Base-by-base conservation (phyloP, 2,329 filamentous ascomycete species). In the Fusarium musae region DNA sequence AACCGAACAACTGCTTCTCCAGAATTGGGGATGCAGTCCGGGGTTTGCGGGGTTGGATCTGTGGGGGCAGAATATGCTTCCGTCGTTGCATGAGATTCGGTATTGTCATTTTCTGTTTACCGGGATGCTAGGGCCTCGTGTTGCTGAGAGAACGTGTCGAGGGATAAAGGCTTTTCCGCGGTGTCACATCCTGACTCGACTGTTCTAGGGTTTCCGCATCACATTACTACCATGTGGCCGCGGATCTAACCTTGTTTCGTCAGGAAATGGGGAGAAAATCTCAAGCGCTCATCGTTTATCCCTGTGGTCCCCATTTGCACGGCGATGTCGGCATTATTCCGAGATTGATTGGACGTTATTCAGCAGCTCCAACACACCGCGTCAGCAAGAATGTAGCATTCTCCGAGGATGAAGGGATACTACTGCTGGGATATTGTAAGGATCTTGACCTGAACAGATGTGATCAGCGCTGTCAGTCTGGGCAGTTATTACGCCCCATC, bases 51-150 rank as follows among this genome's bases (percentile, higher is more conserved):
- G 76, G 76, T 63, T 63, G 62, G 42, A 70, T 74, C 46, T 78
- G 76, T 69, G 76, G 76, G 76, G 76, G 76, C 77, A 75, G 76
- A 78, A 78, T 61, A 74, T 54, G 68, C 64, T 75, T 78, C 76
- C 76, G 75, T 64, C 65, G 34, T 72, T 72, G 59, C 54, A 68
- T 61, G 60, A 50, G 59, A 69, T 63, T 39, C 42, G 17, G 65
- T 39, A 69, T 72, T 72, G 64, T 69, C 62, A 66, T 75, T 70
- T 62, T 47, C 59, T 61, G 57, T 58, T 61, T 52, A 43, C 61
- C 59, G n/a, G 49, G 46, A 42, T 47, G 30, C 21, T 52, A 44
- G 52, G 49, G 50, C 37, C 46, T 59, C 26, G n/a, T 30, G 37
- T 36, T 60, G 52, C 59, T 52, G 26, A 52, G 30, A 50, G 15